Evolutionary conservation across 2,329 filamentous ascomycete species (phyloP).

Genomic region (Septoria petroselini): DNA sequence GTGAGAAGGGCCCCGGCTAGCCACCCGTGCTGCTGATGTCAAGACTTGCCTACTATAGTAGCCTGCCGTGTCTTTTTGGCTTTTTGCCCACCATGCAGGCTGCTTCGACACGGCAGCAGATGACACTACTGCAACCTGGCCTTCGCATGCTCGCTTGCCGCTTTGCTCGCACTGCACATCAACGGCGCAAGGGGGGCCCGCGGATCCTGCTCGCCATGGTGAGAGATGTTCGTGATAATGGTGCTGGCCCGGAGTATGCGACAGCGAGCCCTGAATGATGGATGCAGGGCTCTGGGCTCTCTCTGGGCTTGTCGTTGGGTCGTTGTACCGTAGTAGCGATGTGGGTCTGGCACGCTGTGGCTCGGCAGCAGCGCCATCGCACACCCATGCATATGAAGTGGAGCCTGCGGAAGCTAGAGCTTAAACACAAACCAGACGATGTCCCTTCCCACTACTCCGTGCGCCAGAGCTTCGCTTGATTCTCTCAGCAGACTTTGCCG

Average conservation of each 20-base stretch:
- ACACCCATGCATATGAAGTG: not conserved
- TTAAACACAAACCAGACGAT: not conserved
- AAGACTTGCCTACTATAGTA: not conserved
- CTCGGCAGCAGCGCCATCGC: not conserved
- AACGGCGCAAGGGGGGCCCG: not conserved
- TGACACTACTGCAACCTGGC: not conserved
- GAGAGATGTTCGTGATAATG: too few relatives aligned
- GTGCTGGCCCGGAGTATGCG: not conserved
- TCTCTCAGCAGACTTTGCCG: too few relatives aligned
- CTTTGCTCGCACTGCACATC: not conserved
- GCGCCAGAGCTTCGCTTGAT: too few relatives aligned
- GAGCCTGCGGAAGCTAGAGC: not conserved
- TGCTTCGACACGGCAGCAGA: conserved; percentile 5
- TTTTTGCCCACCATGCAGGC: too few relatives aligned
- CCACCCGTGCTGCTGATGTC: conserved; percentile 1
- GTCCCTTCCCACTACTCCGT: too few relatives aligned
- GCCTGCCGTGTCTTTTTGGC: not conserved
- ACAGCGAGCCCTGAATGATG: not conserved
- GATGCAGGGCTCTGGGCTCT: conserved; percentile 2
- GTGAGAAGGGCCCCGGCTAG: too few relatives aligned
- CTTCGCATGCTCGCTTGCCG: not conserved
- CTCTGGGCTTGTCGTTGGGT: too few relatives aligned
- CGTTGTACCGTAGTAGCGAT: not conserved
- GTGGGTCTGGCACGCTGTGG: not conserved
- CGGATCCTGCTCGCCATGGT: not conserved